Conservation (phyloP, 352 stramenopile species). For the Globisporangium apiculatum region DNA sequence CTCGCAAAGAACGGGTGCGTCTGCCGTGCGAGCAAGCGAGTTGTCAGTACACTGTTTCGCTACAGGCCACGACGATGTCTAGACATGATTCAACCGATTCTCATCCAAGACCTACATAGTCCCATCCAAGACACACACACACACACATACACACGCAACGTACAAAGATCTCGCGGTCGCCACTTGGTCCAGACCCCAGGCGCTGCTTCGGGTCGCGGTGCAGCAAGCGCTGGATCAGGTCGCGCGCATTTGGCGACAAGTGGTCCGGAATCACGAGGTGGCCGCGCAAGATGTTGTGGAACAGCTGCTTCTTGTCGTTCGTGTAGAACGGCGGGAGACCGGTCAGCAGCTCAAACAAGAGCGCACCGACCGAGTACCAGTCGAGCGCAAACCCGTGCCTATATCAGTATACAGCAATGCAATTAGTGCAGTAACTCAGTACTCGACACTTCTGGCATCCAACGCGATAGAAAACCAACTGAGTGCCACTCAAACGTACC, state of each 20-base stretch:
- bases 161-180: conserved; percentile 81
- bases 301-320: conserved; percentile 87
- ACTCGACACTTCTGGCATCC: no score
- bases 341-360: conserved; percentile 80
- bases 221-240: conserved; percentile 75
- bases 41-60: no score
- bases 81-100: no score
- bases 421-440: no score
- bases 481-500: conserved; percentile 14
- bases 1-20: conserved; percentile 75
- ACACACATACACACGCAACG: conserved; percentile 8
- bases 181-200: conserved; percentile 59
- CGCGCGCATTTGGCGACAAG: conserved; percentile 60
- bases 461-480: not conserved
- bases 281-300: conserved; percentile 85
- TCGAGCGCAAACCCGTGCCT: conserved; percentile 76
- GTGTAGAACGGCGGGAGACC: conserved; percentile 82
- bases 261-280: conserved; percentile 79
- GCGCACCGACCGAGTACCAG: conserved; percentile 78
- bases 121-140: not conserved
- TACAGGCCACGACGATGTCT: not conserved
- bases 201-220: conserved; percentile 78
- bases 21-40: conserved; percentile 10
- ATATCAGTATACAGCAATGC: not conserved
- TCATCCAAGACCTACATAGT: not conserved